Conservation (phyloP, 129 eudicot genomes). For the Deinandra increscens region DNA sequence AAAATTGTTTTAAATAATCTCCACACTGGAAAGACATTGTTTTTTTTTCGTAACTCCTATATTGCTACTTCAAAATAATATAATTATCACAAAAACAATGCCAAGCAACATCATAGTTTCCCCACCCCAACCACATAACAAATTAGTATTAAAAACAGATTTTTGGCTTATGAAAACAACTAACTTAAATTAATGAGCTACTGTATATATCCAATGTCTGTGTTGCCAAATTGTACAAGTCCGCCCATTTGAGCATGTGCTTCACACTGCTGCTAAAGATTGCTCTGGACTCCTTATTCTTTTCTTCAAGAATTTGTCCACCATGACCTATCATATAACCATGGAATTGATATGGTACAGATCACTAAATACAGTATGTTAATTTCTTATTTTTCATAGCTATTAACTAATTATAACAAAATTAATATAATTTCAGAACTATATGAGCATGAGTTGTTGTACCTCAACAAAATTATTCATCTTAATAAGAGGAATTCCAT, state of each 20-base stretch:
- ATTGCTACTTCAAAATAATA: not conserved
- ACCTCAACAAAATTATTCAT: slow-evolving; percentile 87
- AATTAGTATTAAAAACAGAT: not conserved
- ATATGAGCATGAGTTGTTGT: not conserved
- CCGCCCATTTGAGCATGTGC: slow-evolving; percentile 86
- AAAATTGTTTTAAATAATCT: too few species aligned
- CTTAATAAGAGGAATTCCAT: slow-evolving; percentile 65
- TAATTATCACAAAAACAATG: not conserved
- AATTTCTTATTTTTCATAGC: too few species aligned
- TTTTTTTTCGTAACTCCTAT: not conserved
- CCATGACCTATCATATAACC: slow-evolving; percentile 47
- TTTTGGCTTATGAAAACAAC: not conserved
- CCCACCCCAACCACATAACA: not conserved
- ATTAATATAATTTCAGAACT: not conserved
- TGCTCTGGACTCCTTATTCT: slow-evolving; percentile 52
- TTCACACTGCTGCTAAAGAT: slow-evolving; percentile 67
- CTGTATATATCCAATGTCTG: slow-evolving; percentile 55
- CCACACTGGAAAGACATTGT: not conserved
- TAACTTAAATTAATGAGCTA: slow-evolving; percentile 81
- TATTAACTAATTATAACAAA: too few species aligned
- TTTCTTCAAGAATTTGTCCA: slow-evolving; percentile 61
- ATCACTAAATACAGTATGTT: too few species aligned
- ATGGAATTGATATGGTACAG: too few species aligned
- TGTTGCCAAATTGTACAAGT: slow-evolving; percentile 61
- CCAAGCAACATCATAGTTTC: not conserved